phyloP scores from a whole-genome alignment of 331 rosid genomes.

The Pyracantha coccinea region DNA sequence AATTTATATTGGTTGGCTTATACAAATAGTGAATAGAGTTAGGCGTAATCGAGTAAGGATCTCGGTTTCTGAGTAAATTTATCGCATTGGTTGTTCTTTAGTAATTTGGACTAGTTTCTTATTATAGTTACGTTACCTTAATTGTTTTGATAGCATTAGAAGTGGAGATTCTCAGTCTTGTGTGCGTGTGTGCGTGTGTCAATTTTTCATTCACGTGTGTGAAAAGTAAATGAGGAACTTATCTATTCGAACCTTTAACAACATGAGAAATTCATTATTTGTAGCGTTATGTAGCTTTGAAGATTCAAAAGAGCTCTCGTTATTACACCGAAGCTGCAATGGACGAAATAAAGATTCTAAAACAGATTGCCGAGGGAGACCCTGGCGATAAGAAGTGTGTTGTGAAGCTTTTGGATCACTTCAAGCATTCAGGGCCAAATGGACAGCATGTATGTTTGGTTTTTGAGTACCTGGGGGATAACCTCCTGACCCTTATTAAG shows the following conservation, averaged over 20 bases:
- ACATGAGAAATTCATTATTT: constrained; percentile 26
- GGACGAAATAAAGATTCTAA: constrained; percentile 85
- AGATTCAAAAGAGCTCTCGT: constrained; percentile 78
- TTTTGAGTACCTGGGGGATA: constrained; percentile 81
- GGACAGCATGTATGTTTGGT: constrained; percentile 85
- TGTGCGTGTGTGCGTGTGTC: not conserved
- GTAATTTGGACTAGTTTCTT: not conserved
- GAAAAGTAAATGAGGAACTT: constrained; percentile 1
- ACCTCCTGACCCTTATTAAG: constrained; percentile 73
- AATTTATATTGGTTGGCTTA: not conserved
- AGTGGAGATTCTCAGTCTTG: not conserved
- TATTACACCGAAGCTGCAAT: constrained; percentile 83
- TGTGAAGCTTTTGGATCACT: constrained; percentile 83
- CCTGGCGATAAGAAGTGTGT: constrained; percentile 66
- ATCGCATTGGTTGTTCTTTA: not conserved
- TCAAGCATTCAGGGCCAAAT: constrained; percentile 78
- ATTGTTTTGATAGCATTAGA: not conserved
- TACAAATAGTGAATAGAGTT: not conserved
- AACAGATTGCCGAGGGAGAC: constrained; percentile 77
- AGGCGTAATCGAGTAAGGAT: not conserved
- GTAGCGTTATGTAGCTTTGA: constrained; percentile 76
- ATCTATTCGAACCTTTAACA: not conserved
- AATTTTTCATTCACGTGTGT: not conserved
- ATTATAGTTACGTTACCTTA: not conserved
- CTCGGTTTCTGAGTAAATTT: not conserved